phyloP scores from a whole-genome alignment of 306 rosid species.

The Quercus agrifolia region DNA sequence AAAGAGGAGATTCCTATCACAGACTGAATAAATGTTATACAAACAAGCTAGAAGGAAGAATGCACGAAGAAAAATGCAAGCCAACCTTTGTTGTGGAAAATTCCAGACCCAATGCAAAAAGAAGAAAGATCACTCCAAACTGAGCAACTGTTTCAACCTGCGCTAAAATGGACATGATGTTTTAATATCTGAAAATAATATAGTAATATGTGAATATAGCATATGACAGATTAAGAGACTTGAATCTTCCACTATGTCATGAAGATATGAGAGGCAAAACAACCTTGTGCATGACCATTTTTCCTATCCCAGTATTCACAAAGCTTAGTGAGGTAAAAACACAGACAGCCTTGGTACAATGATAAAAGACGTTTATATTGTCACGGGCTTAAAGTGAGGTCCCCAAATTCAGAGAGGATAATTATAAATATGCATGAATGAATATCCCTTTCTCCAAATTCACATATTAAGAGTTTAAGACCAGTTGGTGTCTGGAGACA shows the following conservation, averaged over 20 bases:
- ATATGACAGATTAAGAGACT: background rate
- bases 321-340: background rate
- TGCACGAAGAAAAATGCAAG: conserved; percentile 14
- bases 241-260: background rate
- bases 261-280: background rate
- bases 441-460: background rate
- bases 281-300: background rate
- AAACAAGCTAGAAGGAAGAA: conserved; percentile 16
- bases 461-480: background rate
- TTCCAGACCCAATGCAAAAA: conserved; percentile 92
- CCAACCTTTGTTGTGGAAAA: conserved; percentile 82
- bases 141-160: conserved; percentile 99
- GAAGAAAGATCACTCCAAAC: conserved; percentile 97
- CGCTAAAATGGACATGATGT: conserved; percentile 15
- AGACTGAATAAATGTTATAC: conserved; percentile 5
- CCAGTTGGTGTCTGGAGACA: background rate
- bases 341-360: background rate
- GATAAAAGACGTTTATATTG: background rate
- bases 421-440: background rate
- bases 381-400: background rate
- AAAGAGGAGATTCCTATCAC: conserved; percentile 18
- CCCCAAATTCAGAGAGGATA: background rate
- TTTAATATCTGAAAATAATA: background rate
- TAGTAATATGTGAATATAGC: background rate
- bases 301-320: background rate